A percentile compares a stretch with the other conserved stretches of the same genome.
phyloP scores from a whole-genome alignment of 495 filamentous ascomycete species.

The Thermothielavioides terrestris region DNA sequence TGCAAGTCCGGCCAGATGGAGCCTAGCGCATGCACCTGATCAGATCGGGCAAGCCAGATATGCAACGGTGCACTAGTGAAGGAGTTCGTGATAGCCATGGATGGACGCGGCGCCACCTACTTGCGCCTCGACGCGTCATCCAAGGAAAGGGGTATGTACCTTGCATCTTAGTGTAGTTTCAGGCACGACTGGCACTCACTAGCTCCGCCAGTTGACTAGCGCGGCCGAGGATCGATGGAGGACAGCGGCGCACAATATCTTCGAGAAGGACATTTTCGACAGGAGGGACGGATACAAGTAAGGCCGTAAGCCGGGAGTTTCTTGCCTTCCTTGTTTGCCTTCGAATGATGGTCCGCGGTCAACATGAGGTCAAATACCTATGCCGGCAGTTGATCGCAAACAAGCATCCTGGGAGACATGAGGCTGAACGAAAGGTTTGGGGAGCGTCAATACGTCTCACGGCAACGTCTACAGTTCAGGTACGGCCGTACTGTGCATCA shows the following conservation, averaged over 20 bases:
- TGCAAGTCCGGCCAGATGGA: constrained; percentile 11
- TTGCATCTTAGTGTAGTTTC: no score
- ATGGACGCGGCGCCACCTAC: constrained; percentile 3
- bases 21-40: constrained; percentile 12
- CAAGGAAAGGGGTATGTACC: no score
- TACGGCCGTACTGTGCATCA: constrained; percentile 3
- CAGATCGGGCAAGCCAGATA: neutral
- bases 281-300: constrained; percentile 1
- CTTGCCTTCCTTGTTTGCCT: neutral
- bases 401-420: neutral
- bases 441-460: neutral
- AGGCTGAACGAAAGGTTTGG: neutral
- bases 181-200: neutral
- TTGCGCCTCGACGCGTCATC: neutral
- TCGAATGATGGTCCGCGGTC: neutral
- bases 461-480: neutral
- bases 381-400: neutral
- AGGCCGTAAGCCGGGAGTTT: constrained; percentile 3
- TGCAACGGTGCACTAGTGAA: no score
- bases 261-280: constrained; percentile 4
- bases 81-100: neutral
- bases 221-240: neutral
- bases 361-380: neutral
- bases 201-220: neutral
- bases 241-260: neutral